phyloP scores from a whole-genome alignment of 2,329 filamentous ascomycete genomes.

The Trichothecium sympodiale region DNA sequence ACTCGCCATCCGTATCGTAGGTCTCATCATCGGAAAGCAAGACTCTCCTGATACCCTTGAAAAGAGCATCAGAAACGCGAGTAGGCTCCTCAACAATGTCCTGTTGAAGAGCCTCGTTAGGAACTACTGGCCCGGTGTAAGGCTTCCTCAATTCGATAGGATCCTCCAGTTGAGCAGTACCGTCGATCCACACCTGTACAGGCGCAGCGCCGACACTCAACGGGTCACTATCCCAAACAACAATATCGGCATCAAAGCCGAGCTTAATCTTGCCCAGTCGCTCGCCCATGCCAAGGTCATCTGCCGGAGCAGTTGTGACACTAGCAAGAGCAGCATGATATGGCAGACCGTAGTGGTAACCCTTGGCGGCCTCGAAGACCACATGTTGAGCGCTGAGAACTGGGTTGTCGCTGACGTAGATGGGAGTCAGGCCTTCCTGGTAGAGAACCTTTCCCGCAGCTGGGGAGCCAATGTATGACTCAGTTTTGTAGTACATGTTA shows the following conservation, averaged over 20 bases:
- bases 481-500: conserved; percentile 63
- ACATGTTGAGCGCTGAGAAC: conserved; percentile 61
- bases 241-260: conserved; percentile 40
- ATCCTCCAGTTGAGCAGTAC: conserved; percentile 39
- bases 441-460: conserved; percentile 56
- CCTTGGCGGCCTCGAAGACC: conserved; percentile 52
- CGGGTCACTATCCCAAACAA: conserved; percentile 54
- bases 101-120: conserved; percentile 19
- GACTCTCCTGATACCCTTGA: conserved; percentile 44
- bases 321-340: conserved; percentile 48
- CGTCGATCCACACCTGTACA: conserved; percentile 54
- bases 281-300: conserved; percentile 44
- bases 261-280: conserved; percentile 49
- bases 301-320: conserved; percentile 48
- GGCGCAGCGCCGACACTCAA: conserved; percentile 48
- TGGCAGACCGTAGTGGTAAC: conserved; percentile 46
- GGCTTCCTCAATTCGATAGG: conserved; percentile 45
- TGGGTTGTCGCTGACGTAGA: conserved; percentile 63
- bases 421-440: conserved; percentile 51
- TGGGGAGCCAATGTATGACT: conserved; percentile 54
- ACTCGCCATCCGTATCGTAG: conserved; percentile 18
- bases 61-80: conserved; percentile 30
- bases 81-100: conserved; percentile 29
- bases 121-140: conserved; percentile 22
- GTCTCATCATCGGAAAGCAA: conserved; percentile 33